Evolutionary conservation across 495 filamentous ascomycete species (phyloP).

Genomic region (Talaromyces adpressus): DNA sequence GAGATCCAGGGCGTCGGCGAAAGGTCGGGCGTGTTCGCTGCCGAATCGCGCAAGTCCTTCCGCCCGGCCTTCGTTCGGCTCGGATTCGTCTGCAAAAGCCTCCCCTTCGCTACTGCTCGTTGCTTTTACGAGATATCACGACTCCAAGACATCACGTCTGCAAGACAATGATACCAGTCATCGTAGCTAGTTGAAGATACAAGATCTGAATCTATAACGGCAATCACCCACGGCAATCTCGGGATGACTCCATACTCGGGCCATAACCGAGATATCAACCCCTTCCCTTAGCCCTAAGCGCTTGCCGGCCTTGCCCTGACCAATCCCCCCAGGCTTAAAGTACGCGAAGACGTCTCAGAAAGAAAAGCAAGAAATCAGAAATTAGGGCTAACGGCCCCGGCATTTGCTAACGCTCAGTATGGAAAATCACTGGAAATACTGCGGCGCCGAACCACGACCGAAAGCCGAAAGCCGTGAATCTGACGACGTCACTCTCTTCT

Average conservation of each 20-base stretch:
- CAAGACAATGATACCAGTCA: not conserved
- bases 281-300: not conserved
- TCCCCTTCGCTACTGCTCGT: too few species aligned
- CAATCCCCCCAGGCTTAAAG: too few species aligned
- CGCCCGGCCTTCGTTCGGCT: not conserved
- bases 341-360: too few species aligned
- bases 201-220: not conserved
- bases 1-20: not conserved
- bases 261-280: not conserved
- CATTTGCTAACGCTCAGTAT: not conserved
- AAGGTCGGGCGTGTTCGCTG: not conserved
- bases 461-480: not conserved
- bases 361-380: not conserved
- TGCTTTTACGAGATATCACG: too few species aligned
- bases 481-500: not conserved
- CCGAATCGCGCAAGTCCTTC: not conserved
- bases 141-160: too few species aligned
- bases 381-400: not conserved
- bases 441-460: conserved; percentile 5
- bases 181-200: not conserved
- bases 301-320: not conserved
- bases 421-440: not conserved
- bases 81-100: not conserved
- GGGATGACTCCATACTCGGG: too few species aligned
- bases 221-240: not conserved